Evolutionary conservation across 306 rosid species (phyloP), one percentile per base, ranked within the genome.

Genomic region (Adenanthera pavonina): DNA sequence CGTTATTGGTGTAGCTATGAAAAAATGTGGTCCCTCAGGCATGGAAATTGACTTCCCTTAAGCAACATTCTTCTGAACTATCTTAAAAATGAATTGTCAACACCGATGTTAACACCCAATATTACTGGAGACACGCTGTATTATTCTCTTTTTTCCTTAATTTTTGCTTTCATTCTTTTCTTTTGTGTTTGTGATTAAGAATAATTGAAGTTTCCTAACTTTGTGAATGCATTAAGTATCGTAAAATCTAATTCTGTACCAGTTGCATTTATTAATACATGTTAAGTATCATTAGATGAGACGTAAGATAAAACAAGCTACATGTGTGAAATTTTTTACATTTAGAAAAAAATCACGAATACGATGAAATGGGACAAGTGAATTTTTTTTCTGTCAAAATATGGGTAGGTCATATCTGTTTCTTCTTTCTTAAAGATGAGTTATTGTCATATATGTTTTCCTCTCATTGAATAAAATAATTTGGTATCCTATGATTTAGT

Each of bases 111-210:
- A 96, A 96, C 93, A 89, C 99, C 6, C 99, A 93, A 65, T 98
- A 96, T 92, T 98, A 98, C 33, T 96, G 99, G 99, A 96, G 88
- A 87, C 92, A 96, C 84, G 93, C 99, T 35, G 99, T 96, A 78
- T 75, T 25, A 2, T 68, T 68, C 51, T 59, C 33, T 9, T 43
- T 49, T 41, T 10, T 25, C 11, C 49, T 7, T 38, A n/a, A 5
- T 62, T 43, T 25, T n/a, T 19, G 54, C 13, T 41, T 20, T 20
- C 46, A 19, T 9, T 33, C 2, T 19, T 2, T n/a, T 14, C 17
- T 16, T 25, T 9, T 70, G 38, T 25, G n/a, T 48, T 10, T 91
- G 91, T n/a, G 91, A 38, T 72, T 2, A 5, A 3, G 49, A 60
- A 40, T 46, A 76, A 46, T 43, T 56, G 69, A 59, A 33, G 41